phyloP scores from a whole-genome alignment of 805 yeast species.

The Danielia oregonensis region DNA sequence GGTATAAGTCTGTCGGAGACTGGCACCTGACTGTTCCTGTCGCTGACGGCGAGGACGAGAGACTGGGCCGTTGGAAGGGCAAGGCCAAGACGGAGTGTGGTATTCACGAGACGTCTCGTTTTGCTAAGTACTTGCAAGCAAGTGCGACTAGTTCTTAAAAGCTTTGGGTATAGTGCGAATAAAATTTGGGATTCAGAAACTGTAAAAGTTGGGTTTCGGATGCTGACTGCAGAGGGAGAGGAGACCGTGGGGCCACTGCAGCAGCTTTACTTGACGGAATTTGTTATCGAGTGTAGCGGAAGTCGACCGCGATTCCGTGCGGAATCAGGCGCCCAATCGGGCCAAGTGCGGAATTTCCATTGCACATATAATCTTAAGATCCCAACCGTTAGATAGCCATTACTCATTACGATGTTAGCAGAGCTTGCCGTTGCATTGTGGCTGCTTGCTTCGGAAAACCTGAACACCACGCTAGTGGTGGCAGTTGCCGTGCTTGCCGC shows the following conservation, averaged over 20 bases:
- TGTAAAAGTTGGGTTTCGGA: too few species aligned
- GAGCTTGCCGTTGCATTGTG: constrained; percentile 3
- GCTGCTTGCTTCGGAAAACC: neutral
- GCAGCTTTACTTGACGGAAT: too few species aligned
- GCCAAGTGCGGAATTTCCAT: constrained; percentile 2
- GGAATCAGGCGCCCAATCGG: constrained; percentile 1
- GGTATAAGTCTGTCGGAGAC: constrained; percentile 91
- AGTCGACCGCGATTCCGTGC: neutral
- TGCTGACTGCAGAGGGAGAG: too few species aligned
- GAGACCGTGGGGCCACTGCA: too few species aligned
- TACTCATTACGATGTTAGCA: too few species aligned
- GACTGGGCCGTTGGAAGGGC: constrained; percentile 98
- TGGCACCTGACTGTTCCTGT: constrained; percentile 94
- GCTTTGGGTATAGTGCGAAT: too few species aligned
- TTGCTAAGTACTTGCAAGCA: constrained; percentile 52
- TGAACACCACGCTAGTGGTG: constrained; percentile 1
- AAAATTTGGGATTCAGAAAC: too few species aligned
- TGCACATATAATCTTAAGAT: too few species aligned
- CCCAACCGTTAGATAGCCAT: too few species aligned
- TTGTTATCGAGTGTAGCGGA: neutral
- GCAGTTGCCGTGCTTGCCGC: constrained; percentile 17
- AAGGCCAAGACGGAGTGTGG: constrained; percentile 93
- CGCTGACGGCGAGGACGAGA: constrained; percentile 86
- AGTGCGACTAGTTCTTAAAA: constrained; percentile 6
- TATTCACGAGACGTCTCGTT: constrained; percentile 78